Evolutionary conservation across 768 basidiomycete genomes (phyloP).

Genomic region (Mycena venus): DNA sequence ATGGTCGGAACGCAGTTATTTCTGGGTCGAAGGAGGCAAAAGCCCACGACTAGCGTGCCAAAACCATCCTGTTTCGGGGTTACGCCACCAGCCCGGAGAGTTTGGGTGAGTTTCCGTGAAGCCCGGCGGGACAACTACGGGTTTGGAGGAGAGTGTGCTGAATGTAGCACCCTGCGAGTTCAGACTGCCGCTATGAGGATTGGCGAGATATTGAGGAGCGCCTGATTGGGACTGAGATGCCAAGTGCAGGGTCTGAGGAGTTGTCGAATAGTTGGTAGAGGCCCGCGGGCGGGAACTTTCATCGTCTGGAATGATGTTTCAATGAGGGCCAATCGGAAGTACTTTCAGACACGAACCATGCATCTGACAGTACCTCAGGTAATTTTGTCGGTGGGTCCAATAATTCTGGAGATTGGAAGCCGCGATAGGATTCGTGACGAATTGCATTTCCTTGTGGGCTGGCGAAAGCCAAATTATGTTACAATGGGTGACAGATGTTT

Average conservation of each 20-base stretch:
- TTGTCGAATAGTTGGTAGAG: too few relatives aligned
- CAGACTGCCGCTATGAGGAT: too few relatives aligned
- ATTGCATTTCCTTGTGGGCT: conserved; percentile 16
- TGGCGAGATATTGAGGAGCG: too few relatives aligned
- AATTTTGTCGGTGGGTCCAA: conserved; percentile 10
- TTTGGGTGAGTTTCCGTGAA: conserved; percentile 19
- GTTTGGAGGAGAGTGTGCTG: conserved; percentile 14
- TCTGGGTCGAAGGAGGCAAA: background rate
- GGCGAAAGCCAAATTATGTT: background rate
- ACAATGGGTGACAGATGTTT: background rate
- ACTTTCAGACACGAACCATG: background rate
- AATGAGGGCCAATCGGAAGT: too few relatives aligned
- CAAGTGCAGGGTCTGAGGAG: too few relatives aligned
- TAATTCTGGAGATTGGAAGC: conserved; percentile 16
- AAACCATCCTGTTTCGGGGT: conserved; percentile 26
- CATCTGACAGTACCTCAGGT: background rate
- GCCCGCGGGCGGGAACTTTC: too few relatives aligned
- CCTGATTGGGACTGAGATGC: background rate
- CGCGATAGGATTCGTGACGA: background rate
- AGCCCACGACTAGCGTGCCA: conserved; percentile 21
- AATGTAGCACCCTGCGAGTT: background rate
- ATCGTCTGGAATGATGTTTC: too few relatives aligned
- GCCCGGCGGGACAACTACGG: conserved; percentile 22
- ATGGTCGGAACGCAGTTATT: too few relatives aligned
- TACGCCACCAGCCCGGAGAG: conserved; percentile 24